These are phyloP conservation scores for Graphilbum sp. DNA, from an alignment of 2,329 filamentous ascomycete species.

Conservation along the genomic window DNA sequence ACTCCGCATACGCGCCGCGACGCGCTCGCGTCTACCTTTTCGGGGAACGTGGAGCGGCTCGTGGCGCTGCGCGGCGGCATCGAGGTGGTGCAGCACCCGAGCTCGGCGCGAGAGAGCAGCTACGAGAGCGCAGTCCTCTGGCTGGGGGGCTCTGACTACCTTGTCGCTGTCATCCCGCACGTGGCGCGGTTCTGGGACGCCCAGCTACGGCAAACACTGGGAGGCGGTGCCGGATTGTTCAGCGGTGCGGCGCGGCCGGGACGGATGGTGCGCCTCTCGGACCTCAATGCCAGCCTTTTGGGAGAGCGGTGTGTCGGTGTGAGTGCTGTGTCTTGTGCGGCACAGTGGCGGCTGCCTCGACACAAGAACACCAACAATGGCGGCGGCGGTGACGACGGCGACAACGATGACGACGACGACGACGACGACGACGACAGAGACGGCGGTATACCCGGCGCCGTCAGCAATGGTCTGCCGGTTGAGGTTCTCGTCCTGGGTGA, in stretches of 20 bases:
- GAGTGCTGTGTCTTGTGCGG: slow-evolving; percentile 23
- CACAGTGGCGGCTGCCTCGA: slow-evolving; percentile 9
- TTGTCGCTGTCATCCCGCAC: slow-evolving; percentile 37
- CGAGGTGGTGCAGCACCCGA: slow-evolving; percentile 21
- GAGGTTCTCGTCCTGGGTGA: slow-evolving; percentile 40
- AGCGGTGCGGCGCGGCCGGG: slow-evolving; percentile 32
- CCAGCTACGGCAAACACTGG: slow-evolving; percentile 32
- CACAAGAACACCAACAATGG: too few species aligned
- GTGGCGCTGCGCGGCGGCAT: slow-evolving; percentile 35
- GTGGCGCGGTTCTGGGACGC: slow-evolving; percentile 43
- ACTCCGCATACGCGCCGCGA: slow-evolving; percentile 44
- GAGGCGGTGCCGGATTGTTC: slow-evolving; percentile 21
- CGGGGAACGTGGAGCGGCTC: slow-evolving; percentile 31
- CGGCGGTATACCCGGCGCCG: too few species aligned
- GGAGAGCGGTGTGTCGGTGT: slow-evolving; percentile 40
- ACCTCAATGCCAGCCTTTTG: slow-evolving; percentile 35
- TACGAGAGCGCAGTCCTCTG: slow-evolving; percentile 37
- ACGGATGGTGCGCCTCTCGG: slow-evolving; percentile 37
- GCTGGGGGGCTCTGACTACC: slow-evolving; percentile 37
- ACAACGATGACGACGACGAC: slow-evolving; percentile 3
- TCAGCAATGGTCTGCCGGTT: slow-evolving; percentile 26
- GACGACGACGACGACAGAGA: slow-evolving; percentile 5
- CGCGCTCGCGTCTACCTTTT: slow-evolving; percentile 27
- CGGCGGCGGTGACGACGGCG: too few species aligned
- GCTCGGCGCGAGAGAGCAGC: slow-evolving; percentile 20